A percentile compares a stretch with the other conserved stretches of the same genome.
Evolutionary conservation across 2,329 filamentous ascomycete genomes (phyloP).

Genomic region (Canariomyces notabilis): DNA sequence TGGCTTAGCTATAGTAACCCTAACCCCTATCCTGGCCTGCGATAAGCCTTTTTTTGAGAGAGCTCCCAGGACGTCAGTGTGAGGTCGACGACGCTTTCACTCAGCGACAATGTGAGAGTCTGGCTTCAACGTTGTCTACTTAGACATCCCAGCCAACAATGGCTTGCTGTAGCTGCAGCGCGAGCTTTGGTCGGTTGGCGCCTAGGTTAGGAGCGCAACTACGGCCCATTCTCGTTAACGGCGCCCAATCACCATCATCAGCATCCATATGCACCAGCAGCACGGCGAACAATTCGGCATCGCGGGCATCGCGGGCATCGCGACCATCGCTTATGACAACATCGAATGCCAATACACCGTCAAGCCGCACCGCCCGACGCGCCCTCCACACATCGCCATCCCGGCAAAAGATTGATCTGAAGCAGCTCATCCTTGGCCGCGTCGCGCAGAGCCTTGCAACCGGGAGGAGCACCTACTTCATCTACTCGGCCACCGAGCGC

Average conservation of each 20-base stretch:
- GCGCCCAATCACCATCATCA: neutral
- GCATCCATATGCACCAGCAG: neutral
- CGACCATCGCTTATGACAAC: neutral
- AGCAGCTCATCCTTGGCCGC: conserved; percentile 4
- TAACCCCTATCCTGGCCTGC: conserved; percentile 19
- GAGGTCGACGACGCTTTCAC: neutral
- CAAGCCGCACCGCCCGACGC: conserved; percentile 6
- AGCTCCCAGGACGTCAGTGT: no score
- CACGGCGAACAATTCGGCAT: neutral
- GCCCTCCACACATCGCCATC: conserved; percentile 14
- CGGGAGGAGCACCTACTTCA: conserved; percentile 54
- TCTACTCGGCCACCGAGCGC: conserved; percentile 71
- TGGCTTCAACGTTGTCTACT: no score
- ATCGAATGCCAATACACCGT: neutral
- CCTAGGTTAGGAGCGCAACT: conserved; percentile 22
- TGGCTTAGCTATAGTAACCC: conserved; percentile 13
- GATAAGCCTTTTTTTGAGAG: conserved; percentile 16
- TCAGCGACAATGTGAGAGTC: no score
- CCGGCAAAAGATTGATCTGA: conserved; percentile 7
- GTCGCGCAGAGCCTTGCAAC: conserved; percentile 5
- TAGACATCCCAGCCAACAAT: conserved; percentile 31
- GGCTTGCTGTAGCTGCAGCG: conserved; percentile 46
- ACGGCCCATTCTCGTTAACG: neutral
- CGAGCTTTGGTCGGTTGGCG: conserved; percentile 39
- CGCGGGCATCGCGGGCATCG: neutral